Evolutionary conservation across 164 flowering plant species (phyloP).

Genomic region (Umbellularia californica): DNA sequence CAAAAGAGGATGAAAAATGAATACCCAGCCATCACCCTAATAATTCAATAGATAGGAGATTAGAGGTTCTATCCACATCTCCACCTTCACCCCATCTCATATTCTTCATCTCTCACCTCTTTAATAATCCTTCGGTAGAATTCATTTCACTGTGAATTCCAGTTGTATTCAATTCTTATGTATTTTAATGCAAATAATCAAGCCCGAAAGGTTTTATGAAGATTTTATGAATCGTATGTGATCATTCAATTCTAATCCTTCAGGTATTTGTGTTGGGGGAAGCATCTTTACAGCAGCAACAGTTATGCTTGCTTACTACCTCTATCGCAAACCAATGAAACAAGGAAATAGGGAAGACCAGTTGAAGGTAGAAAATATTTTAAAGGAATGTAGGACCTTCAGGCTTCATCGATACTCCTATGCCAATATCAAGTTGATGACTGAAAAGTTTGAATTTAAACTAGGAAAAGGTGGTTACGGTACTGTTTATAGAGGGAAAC

Average conservation of each 20-base stretch:
- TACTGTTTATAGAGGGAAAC: slow-evolving; percentile 10
- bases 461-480: slow-evolving; percentile 14
- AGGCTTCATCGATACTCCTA: slow-evolving; percentile 1
- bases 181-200: too few relatives aligned
- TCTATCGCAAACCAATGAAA: background rate
- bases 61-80: too few relatives aligned
- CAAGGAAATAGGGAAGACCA: background rate
- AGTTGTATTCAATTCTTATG: too few relatives aligned
- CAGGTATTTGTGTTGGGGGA: background rate
- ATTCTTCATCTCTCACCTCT: too few relatives aligned
- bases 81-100: too few relatives aligned
- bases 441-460: background rate
- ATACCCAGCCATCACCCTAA: too few relatives aligned
- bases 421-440: slow-evolving; percentile 2
- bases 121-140: too few relatives aligned
- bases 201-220: too few relatives aligned
- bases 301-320: background rate
- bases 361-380: background rate
- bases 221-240: too few relatives aligned
- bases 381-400: background rate
- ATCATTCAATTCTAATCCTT: background rate
- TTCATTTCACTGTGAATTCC: too few relatives aligned
- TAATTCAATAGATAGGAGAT: too few relatives aligned
- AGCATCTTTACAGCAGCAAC: background rate
- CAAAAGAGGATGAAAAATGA: too few relatives aligned